phyloP scores from a whole-genome alignment of 305 asterid genomes.

The Plantago coronopus region DNA sequence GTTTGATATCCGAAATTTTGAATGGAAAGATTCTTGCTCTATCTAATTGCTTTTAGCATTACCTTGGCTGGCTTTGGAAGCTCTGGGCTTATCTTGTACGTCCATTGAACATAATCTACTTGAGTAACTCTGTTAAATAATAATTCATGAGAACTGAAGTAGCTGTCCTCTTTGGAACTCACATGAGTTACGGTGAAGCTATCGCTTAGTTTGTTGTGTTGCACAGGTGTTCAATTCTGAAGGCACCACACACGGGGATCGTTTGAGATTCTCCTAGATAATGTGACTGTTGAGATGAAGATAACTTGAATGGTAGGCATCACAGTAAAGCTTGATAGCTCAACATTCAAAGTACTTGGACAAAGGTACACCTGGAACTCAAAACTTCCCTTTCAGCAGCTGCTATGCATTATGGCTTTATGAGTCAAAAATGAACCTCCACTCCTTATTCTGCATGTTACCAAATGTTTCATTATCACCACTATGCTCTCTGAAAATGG shows the following conservation, averaged over 20 bases:
- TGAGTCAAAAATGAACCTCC: slow-evolving; percentile 10
- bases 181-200: slow-evolving; percentile 2
- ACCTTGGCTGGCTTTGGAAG: too few species aligned
- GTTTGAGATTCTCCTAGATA: slow-evolving; percentile 7
- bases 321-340: slow-evolving; percentile 34
- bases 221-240: slow-evolving; percentile 7
- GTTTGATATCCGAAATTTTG: neutral
- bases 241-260: slow-evolving; percentile 5
- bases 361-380: slow-evolving; percentile 15
- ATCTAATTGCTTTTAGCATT: too few species aligned
- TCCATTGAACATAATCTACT: neutral
- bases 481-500: slow-evolving; percentile 10
- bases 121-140: too few species aligned
- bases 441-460: slow-evolving; percentile 9
- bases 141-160: neutral
- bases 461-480: slow-evolving; percentile 10
- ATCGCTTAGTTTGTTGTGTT: slow-evolving; percentile 4
- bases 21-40: neutral
- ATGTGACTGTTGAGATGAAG: slow-evolving; percentile 17
- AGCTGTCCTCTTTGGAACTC: neutral
- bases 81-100: slow-evolving; percentile 2
- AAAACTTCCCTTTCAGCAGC: slow-evolving; percentile 7
- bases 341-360: slow-evolving; percentile 51
- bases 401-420: slow-evolving; percentile 5
- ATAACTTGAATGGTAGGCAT: slow-evolving; percentile 37